Percentiles rank a stretch among this genome's conserved stretches.
Conservation (phyloP, 2,329 filamentous ascomycete genomes). For the Exophiala phaeomuriformis region DNA sequence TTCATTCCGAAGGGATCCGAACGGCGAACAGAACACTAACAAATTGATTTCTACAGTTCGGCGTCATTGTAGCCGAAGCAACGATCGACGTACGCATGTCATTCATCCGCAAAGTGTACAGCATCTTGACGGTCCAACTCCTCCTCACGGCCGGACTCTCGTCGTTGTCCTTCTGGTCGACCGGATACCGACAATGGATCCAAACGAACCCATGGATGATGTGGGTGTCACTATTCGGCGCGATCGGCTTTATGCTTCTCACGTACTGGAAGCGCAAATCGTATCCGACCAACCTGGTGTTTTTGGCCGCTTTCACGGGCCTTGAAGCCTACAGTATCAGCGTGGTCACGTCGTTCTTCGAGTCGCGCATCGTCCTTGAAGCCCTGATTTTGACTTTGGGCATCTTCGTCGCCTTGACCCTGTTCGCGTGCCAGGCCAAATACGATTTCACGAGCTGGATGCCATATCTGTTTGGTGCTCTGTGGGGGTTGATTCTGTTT, state of each 20-base stretch:
- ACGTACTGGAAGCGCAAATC: slow-evolving; percentile 96
- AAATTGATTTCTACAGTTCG: slow-evolving; percentile 54
- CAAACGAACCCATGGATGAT: slow-evolving; percentile 76
- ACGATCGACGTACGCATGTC: slow-evolving; percentile 94
- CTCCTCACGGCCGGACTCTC: slow-evolving; percentile 74
- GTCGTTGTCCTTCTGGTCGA: slow-evolving; percentile 77
- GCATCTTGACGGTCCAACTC: slow-evolving; percentile 92
- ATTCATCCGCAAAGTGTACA: slow-evolving; percentile 95
- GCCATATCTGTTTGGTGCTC: slow-evolving; percentile 82
- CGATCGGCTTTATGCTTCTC: slow-evolving; percentile 74
- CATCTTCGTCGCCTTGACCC: slow-evolving; percentile 56
- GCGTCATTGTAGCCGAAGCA: slow-evolving; percentile 84
- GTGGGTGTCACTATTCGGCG: slow-evolving; percentile 76
- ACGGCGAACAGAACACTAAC: not conserved
- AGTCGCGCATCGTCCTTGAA: slow-evolving; percentile 75
- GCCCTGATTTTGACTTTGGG: slow-evolving; percentile 75
- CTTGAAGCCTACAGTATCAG: slow-evolving; percentile 91
- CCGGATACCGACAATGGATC: slow-evolving; percentile 75
- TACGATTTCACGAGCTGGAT: slow-evolving; percentile 98
- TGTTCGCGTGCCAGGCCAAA: slow-evolving; percentile 94
- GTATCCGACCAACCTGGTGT: slow-evolving; percentile 89
- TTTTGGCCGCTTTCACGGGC: slow-evolving; percentile 81
- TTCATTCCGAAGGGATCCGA: not conserved
- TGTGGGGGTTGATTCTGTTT: slow-evolving; percentile 88
- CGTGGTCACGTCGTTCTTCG: slow-evolving; percentile 86